Evolutionary conservation across 1,284 basidiomycete species (phyloP).

Genomic region (Trametes pubescens): DNA sequence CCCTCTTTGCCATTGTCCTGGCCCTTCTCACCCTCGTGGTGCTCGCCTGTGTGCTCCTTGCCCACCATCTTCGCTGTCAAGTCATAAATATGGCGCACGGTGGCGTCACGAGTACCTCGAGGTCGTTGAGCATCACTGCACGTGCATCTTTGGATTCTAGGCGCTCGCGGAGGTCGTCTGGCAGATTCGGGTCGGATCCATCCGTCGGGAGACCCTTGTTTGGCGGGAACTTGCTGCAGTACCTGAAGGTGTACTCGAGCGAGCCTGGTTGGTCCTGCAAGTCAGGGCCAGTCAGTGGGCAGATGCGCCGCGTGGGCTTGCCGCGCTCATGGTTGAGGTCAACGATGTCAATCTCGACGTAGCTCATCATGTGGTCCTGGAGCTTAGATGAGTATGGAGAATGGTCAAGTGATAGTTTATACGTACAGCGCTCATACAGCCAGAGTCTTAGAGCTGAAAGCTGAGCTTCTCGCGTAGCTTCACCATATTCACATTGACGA

Average conservation of each 20-base stretch:
- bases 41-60: constrained; percentile 52
- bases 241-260: constrained; percentile 62
- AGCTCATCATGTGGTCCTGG: constrained; percentile 48
- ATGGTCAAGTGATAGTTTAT: not conserved
- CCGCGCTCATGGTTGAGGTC: constrained; percentile 44
- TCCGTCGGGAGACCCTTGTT: constrained; percentile 52
- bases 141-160: constrained; percentile 44
- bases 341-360: constrained; percentile 43
- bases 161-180: constrained; percentile 43
- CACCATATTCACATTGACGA: constrained; percentile 77
- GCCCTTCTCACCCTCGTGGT: constrained; percentile 64
- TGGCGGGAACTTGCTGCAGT: constrained; percentile 68
- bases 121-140: constrained; percentile 44
- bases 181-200: constrained; percentile 47
- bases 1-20: constrained; percentile 62
- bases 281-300: constrained; percentile 41
- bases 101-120: constrained; percentile 59
- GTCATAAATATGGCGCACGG: constrained; percentile 64
- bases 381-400: constrained; percentile 1
- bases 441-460: constrained; percentile 85
- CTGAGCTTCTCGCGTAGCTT: constrained; percentile 72
- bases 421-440: constrained; percentile 52
- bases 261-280: constrained; percentile 39
- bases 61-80: constrained; percentile 39
- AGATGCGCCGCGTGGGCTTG: constrained; percentile 41